Evolutionary conservation across 2,329 filamentous ascomycete species (phyloP).

Genomic region (Fusarium verticillioides): DNA sequence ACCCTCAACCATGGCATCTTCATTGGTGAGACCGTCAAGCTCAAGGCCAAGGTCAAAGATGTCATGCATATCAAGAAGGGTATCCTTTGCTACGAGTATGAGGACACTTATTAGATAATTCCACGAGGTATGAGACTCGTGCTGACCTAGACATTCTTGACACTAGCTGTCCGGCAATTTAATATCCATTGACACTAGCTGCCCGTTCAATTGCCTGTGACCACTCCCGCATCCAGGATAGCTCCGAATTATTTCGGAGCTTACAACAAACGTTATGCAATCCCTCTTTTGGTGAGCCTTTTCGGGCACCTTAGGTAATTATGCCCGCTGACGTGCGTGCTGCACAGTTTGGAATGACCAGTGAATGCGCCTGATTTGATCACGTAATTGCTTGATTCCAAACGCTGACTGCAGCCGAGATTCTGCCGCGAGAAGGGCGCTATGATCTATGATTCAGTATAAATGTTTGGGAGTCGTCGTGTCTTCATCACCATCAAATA

Average conservation of each 20-base stretch:
- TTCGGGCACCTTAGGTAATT: neutral
- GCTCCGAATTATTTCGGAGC: neutral
- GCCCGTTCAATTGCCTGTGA: neutral
- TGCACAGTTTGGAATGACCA: neutral
- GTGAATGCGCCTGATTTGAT: neutral
- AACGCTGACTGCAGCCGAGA: neutral
- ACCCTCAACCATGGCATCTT: slow-evolving; percentile 4
- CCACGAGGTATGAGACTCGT: neutral
- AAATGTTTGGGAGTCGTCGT: neutral
- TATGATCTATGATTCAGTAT: neutral
- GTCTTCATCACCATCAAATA: neutral
- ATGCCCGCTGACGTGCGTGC: neutral
- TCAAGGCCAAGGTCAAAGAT: slow-evolving; percentile 17
- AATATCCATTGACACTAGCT: neutral
- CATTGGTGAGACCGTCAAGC: slow-evolving; percentile 9
- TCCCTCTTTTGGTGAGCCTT: neutral
- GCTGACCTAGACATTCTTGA: neutral
- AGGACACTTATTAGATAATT: neutral
- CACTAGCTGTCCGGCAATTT: neutral
- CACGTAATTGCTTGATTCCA: neutral
- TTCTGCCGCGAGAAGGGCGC: slow-evolving; percentile 15
- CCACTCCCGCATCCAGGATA: too few relatives aligned
- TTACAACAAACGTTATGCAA: neutral
- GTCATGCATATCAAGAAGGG: slow-evolving; percentile 28
- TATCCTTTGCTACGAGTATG: slow-evolving; percentile 16